Base-by-base conservation (phyloP, 768 basidiomycete species). In the Tricholoma bakamatsutake region DNA sequence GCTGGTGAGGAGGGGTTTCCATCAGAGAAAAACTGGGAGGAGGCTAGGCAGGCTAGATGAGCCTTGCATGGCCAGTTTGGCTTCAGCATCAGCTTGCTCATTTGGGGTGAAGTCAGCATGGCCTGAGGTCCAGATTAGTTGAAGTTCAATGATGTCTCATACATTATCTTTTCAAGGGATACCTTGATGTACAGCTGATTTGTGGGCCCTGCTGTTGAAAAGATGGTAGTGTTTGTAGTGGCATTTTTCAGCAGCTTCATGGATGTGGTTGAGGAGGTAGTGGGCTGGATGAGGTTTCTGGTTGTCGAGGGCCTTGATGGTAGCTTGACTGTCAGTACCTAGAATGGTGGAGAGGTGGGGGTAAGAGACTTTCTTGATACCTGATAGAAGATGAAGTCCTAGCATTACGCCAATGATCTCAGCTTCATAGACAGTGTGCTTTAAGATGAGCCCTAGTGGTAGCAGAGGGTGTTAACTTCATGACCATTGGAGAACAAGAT, bases 1-100 rank as follows among this genome's bases (percentile, higher is more conserved):
- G 50, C 65, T 66, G 28, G 31, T 12, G 3, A 57, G 62, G 33
- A 65, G 57, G 12, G 55, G 50, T 5, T 31, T 33, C 3, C 21
- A 9, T 9, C 49, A 10, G 1, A 60, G 52, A 11, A 18, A 60
- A 0, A 4, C 12, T 3, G 49, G 59, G 31, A 57, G 55, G 43
- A 8, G 30, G 13, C 18, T 17, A 2, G 31, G 2, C 1, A 17
- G 28, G 43, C 59, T 60, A 3, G 59, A 53, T 0, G 31, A 10
- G 7, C 56, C 56, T 30, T 31, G 28, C 1, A 53, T 49, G 0
- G 59, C 59, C 11, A 12, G 1, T 28, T 59, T 59, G 5, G 58
- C 59, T 5, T 52, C 27, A 15, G 28, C 24, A 13, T 60, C 53
- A 8, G 59, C 53, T 9, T 43, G 27, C n/a, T 60, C 53, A 28